Evolutionary conservation across 2,329 filamentous ascomycete genomes (phyloP).

Genomic region (Aspergillus fumigatus): DNA sequence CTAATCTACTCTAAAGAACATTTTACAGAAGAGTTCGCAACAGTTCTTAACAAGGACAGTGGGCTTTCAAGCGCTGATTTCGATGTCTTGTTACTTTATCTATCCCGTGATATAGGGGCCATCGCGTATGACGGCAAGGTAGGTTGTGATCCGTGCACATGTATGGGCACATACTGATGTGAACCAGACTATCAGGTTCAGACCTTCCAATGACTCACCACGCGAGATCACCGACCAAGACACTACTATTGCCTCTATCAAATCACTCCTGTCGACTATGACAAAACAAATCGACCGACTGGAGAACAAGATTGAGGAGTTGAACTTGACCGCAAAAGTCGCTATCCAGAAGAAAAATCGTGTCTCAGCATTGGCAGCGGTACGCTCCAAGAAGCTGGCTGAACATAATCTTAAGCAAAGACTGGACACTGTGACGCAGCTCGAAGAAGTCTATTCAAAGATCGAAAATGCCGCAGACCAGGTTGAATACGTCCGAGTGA

Average conservation of each 20-base stretch:
- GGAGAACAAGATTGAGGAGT: conserved; percentile 47
- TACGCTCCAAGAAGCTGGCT: conserved; percentile 77
- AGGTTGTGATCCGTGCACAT: conserved; percentile 14
- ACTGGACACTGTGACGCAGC: conserved; percentile 67
- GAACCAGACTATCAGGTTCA: conserved; percentile 69
- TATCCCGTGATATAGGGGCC: conserved; percentile 61
- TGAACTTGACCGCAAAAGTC: conserved; percentile 57
- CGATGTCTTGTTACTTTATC: conserved; percentile 64
- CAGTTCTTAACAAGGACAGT: conserved; percentile 46
- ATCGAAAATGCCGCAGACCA: conserved; percentile 85
- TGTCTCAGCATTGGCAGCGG: conserved; percentile 67
- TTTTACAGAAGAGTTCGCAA: conserved; percentile 58
- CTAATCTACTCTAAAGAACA: conserved; percentile 63
- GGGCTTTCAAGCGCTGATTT: conserved; percentile 61
- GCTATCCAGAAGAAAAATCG: conserved; percentile 71
- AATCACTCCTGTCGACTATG: conserved; percentile 66
- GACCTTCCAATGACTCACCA: conserved; percentile 45
- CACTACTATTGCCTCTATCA: conserved; percentile 72
- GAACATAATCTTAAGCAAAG: conserved; percentile 70
- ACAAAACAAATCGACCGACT: conserved; percentile 63
- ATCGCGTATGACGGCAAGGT: conserved; percentile 47
- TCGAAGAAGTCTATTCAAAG: conserved; percentile 77
- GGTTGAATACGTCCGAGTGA: conserved; percentile 74
- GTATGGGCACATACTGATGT: conserved; percentile 14
- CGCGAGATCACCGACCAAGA: conserved; percentile 70